These are phyloP conservation scores for Oryza rufipogon DNA, from an alignment of 176 grass and related monocot genomes.

Conservation along the genomic window DNA sequence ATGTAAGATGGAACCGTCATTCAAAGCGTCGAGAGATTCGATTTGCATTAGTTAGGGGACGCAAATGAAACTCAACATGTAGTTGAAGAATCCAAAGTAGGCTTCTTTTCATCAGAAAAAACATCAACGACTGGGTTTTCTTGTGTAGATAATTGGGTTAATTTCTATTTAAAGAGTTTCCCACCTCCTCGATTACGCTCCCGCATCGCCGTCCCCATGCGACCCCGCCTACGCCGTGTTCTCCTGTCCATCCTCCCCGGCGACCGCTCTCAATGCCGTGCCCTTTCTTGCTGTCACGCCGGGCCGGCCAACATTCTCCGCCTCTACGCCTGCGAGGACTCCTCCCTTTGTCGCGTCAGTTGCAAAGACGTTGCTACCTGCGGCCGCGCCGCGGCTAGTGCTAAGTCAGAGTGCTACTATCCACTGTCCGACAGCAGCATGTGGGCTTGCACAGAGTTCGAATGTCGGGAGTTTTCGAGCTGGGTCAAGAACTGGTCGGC, in stretches of 20 bases:
- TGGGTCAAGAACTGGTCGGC: slow-evolving; percentile 67
- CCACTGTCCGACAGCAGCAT: slow-evolving; percentile 79
- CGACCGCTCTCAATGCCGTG: slow-evolving; percentile 37
- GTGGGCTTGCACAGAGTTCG: slow-evolving; percentile 75
- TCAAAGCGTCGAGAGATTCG: too few species aligned
- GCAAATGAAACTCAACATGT: too few species aligned
- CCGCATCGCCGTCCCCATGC: slow-evolving; percentile 32
- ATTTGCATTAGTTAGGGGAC: too few species aligned
- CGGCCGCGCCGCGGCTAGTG: neutral
- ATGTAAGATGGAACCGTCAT: too few species aligned
- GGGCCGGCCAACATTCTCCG: slow-evolving; percentile 68
- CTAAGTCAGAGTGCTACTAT: slow-evolving; percentile 77
- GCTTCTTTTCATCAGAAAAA: too few species aligned
- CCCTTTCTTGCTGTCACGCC: slow-evolving; percentile 62
- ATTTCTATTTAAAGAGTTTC: too few species aligned
- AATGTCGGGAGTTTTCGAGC: slow-evolving; percentile 88
- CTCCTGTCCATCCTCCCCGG: slow-evolving; percentile 45
- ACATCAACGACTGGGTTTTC: too few species aligned
- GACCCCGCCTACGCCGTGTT: slow-evolving; percentile 59
- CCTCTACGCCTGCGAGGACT: slow-evolving; percentile 94
- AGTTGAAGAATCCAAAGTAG: too few species aligned
- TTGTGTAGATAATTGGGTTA: too few species aligned
- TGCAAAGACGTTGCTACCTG: slow-evolving; percentile 47
- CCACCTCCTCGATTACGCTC: slow-evolving; percentile 76
- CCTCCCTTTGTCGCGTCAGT: slow-evolving; percentile 65